Percentiles rank a stretch among this genome's conserved stretches.
phyloP scores from a whole-genome alignment of 129 eudicot genomes.

The Tanacetum coccineum region DNA sequence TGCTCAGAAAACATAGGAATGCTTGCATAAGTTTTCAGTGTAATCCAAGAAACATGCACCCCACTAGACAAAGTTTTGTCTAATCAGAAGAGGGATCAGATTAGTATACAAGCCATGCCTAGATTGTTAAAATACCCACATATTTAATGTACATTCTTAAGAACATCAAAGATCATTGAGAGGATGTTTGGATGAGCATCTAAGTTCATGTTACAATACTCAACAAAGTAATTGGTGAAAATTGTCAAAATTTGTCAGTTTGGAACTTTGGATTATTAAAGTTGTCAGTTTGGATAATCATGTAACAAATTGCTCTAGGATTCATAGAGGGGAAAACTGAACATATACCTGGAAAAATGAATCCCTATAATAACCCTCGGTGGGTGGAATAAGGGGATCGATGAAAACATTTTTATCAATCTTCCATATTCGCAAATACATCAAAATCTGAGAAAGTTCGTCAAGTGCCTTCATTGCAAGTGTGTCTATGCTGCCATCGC shows the following conservation, averaged over 20 bases:
- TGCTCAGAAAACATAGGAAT: constrained; percentile 25
- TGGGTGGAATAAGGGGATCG: constrained; percentile 94
- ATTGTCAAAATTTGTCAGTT: too few relatives aligned
- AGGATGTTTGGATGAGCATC: neutral
- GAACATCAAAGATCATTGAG: constrained; percentile 9
- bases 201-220: neutral
- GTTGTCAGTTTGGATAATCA: neutral
- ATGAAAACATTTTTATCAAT: constrained; percentile 56
- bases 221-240: neutral
- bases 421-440: constrained; percentile 77
- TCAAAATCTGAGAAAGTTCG: constrained; percentile 74
- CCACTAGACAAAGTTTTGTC: neutral
- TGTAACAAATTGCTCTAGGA: neutral
- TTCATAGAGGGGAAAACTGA: too few relatives aligned
- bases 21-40: constrained; percentile 19
- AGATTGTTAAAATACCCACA: neutral
- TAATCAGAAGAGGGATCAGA: neutral
- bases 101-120: neutral
- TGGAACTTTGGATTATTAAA: too few relatives aligned
- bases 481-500: constrained; percentile 49
- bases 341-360: constrained; percentile 80
- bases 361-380: constrained; percentile 81
- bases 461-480: constrained; percentile 84
- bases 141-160: neutral
- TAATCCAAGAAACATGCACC: neutral